phyloP scores from a whole-genome alignment of 768 basidiomycete species.

The Crassisporium funariophilum region DNA sequence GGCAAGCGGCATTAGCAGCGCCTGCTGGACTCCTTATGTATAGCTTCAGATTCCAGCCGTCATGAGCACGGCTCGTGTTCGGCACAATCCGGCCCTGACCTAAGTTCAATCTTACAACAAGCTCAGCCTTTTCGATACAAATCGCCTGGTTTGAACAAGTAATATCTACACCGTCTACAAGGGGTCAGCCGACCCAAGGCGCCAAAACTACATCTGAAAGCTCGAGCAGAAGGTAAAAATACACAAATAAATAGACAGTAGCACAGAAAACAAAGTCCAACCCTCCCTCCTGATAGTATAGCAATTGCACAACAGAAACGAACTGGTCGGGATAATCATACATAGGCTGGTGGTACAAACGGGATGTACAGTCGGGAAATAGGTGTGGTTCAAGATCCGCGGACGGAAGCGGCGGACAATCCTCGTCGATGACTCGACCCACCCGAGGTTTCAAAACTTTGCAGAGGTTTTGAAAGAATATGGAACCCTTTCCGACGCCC shows the following conservation, averaged over 20 bases:
- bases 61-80: constrained; percentile 16
- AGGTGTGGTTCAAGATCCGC: constrained; percentile 38
- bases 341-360: constrained; percentile 28
- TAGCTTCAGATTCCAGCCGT: constrained; percentile 12
- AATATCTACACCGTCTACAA: not conserved
- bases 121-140: not conserved
- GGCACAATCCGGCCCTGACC: constrained; percentile 26
- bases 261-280: not conserved
- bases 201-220: not conserved
- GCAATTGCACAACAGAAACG: constrained; percentile 22
- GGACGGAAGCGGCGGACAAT: constrained; percentile 52
- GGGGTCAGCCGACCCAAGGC: not conserved
- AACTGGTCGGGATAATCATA: constrained; percentile 28
- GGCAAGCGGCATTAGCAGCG: constrained; percentile 18
- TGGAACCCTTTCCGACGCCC: constrained; percentile 71
- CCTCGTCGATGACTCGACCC: constrained; percentile 50
- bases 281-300: constrained; percentile 7
- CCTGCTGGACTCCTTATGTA: constrained; percentile 20
- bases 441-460: constrained; percentile 36
- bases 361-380: constrained; percentile 12
- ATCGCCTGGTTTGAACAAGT: not conserved
- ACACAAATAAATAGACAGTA: constrained; percentile 7
- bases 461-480: constrained; percentile 59
- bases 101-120: not conserved
- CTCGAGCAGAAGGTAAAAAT: not conserved